A percentile compares a stretch with the other conserved stretches of the same genome.
Evolutionary conservation across 2,329 filamentous ascomycete species (phyloP).

Genomic region (Trichoderma gracile): DNA sequence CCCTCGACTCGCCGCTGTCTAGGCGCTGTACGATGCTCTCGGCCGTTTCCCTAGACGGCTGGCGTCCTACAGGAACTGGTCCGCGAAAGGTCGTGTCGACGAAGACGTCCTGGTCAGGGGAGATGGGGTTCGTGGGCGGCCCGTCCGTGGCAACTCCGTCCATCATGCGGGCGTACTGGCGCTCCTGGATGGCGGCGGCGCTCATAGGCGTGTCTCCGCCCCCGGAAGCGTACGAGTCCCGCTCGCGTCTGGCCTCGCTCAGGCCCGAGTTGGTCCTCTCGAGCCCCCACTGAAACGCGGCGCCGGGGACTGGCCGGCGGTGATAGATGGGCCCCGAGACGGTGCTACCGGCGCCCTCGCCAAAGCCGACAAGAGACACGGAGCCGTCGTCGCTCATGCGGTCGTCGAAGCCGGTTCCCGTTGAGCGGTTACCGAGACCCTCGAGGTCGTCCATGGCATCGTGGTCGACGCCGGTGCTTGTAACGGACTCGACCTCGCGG

Average conservation of each 20-base stretch:
- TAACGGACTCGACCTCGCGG: conserved; percentile 59
- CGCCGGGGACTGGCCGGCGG: conserved; percentile 49
- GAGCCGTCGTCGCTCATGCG: conserved; percentile 84
- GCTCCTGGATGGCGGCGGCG: conserved; percentile 51
- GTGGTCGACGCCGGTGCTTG: conserved; percentile 50
- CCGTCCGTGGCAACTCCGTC: conserved; percentile 65
- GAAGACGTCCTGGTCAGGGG: conserved; percentile 54
- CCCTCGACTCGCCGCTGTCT: conserved; percentile 50
- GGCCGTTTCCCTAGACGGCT: conserved; percentile 53
- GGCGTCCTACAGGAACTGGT: conserved; percentile 49
- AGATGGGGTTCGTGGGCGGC: conserved; percentile 46
- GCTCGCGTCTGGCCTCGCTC: conserved; percentile 47
- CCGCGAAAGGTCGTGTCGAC: conserved; percentile 65
- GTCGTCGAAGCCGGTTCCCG: conserved; percentile 58
- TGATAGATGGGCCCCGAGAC: conserved; percentile 76
- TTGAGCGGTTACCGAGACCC: conserved; percentile 49
- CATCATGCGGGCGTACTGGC: conserved; percentile 63
- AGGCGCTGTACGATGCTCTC: conserved; percentile 64
- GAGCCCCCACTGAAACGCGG: conserved; percentile 45
- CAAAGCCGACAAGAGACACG: conserved; percentile 85
- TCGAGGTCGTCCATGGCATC: conserved; percentile 57
- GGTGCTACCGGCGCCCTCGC: conserved; percentile 85
- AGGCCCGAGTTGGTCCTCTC: conserved; percentile 56
- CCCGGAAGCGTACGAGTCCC: conserved; percentile 37
- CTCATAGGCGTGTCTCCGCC: conserved; percentile 47